Base-by-base conservation (phyloP, 257 asterid species). In the Capsicum rhomboideum region DNA sequence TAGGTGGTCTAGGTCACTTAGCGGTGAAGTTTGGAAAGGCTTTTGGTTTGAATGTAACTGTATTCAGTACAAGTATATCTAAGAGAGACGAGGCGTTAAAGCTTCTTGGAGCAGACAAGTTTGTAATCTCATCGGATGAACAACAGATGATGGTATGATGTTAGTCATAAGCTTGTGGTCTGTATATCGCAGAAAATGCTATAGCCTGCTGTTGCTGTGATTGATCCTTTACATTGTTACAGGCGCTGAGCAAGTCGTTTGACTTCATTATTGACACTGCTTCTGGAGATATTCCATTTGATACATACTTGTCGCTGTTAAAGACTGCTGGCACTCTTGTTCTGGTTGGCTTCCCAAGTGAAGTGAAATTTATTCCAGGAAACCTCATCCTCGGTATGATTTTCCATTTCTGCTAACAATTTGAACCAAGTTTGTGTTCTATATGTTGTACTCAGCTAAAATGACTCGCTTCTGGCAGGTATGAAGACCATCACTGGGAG, bases 11-110 rank as follows among this genome's bases (percentile, higher is more conserved):
- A 7, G 99, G 99, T 20, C 99, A 96, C 89, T 84, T 96, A 84
- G 99, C 99, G 0, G 98, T 96, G 82, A 96, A 96, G 88, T 91
- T 94, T 84, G 99, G 99, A 54, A 96, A 92, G 90, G 98, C 98
- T 49, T 94, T 96, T 83, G 99, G 99, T 56, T 86, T 96, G 89
- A 92, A 93, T 61, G 98, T 96, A 34, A 93, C 96, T 0, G 97
- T 96, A 59, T 93, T 96, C 71, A 96, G 99, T 92, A 93, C 99
- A 18, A 93, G 94, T 85, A 42, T 85, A 54, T 92, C 97, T 44
- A 96, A 96, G 91, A 91, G 78, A 88, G 95, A 92, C 8, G 98
- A 96, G 82, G 95, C 98, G 1, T 13, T 96, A 10, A 91, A 82
- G 81, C 90, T 87, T 83, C 93, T 96, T 49, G 97, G 97, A 83